Evolutionary conservation across 495 filamentous ascomycete species (phyloP), one percentile per base, ranked within the genome.

Genomic region (Rostrohypoxylon terebratum): DNA sequence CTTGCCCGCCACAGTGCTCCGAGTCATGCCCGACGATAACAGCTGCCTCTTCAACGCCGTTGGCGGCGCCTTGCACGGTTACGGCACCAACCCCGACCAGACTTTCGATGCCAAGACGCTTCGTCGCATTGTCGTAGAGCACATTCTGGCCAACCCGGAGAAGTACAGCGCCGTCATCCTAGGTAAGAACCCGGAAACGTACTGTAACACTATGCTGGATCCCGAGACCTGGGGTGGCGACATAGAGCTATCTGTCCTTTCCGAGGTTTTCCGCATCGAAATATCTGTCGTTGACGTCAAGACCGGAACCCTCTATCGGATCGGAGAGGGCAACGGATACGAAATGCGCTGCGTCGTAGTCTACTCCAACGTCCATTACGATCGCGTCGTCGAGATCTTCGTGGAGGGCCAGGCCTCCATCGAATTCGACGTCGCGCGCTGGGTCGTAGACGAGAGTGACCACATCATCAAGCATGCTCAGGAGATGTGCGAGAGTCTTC

Each of bases 11-110:
- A 20, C 18, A 86, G 90, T 97, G 31, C 88, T 98, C 4, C 90
- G 96, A 2, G 93, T 98, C 36, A 98, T 99, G 96, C 93, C 94
- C 9, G 96, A 98, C 76, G 96, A 99, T 78, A 98, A 98, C 79
- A 92, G 89, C 48, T 99, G 96, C 80, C 89, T 98, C 66, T 99
- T 98, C 79, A 91, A 94, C 9, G 96, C 96, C 0, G 87, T 98
- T 23, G 90, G 90, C 59, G 90, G 89, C 58, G 92, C 93, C 3
- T 86, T 97, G 18, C 86, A 83, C 6, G 74, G 74, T 20, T 54
- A 74, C 5, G 44, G 63, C 40, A 10, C 66, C n/a, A 60, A 7
- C 11, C 38, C 65, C n/a, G 87, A 92, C 75, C 90, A 94, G 69
- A 83, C 86, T n/a, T 77, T 66, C 18, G 92, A 92, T 84, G 87